Base-by-base conservation (phyloP, 2,329 filamentous ascomycete species). In the Paraconiothyrium brasiliense region DNA sequence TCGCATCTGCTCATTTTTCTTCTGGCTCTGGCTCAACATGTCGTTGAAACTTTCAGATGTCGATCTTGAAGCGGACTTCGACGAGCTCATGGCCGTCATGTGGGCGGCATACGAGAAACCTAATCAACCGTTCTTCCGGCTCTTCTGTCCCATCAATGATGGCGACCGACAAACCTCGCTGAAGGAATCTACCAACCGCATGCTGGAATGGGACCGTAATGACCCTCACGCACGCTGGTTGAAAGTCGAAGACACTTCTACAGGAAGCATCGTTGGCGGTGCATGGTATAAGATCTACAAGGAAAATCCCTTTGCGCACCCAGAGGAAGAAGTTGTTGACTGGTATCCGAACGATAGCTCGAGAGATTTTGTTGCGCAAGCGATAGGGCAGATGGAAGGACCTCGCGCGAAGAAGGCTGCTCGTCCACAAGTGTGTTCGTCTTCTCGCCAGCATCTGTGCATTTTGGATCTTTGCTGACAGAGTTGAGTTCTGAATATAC, bases 281-380 rank as follows among this genome's bases (percentile, higher is more conserved):
- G 71, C 69, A n/a, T 71, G 72, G 60, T 78, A 71, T 70, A 72
- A 71, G 35, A 62, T 75, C 4, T 72, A 71, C 35, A 48, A 58
- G 2, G 58, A 61, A n/a, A 58, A 61, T 32, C 61, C 61, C 1
- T 63, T 63, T 44, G 59, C 61, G 10, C 62, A 67, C 13, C 46
- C 55, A 9, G 58, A 66, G 16, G 63, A 69, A n/a, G 39, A 61
- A 63, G 39, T 59, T 56, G 54, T 44, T 9, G 43, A 58, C 22
- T 61, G 55, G 50, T 63, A 58, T 49, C 57, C 59, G 1, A 50
- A 60, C 10, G 57, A 63, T 24, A 63, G 61, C 41, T 41, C 57
- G 20, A 32, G 58, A 39, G 58, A 60, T 2, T 63, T 37, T 32
- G 58, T 47, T 2, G 34, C 8, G 2, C 58, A 63, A 43, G 58